Base-by-base conservation (phyloP, 208 protist species). In the Wallacemonas collosoma region DNA sequence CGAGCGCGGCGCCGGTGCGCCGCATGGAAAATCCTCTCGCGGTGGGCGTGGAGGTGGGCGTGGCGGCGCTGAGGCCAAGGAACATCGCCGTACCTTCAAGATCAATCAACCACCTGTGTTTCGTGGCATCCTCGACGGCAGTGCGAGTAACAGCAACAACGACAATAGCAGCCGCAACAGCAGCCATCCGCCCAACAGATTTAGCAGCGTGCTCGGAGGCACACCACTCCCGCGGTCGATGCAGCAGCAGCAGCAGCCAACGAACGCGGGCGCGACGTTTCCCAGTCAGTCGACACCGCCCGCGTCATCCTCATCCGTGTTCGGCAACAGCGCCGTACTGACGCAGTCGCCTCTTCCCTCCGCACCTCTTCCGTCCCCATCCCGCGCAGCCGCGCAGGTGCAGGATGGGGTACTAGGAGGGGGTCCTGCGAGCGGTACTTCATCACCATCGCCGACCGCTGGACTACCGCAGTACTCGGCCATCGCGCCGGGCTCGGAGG, bases 61-160 rank as follows among this genome's bases (percentile, higher is more conserved):
- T 36, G 56, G 56, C 43, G 56, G 56, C 43, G 56, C 7, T 41
- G 56, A 41, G 7, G 56, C 56, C 9, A 15, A n/a, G 17, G 35
- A 9, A 40, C 9, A 9, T 43, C 56, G 72, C 11, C 45, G 75
- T 45, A 56, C 75, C 26, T 71, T 68, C 47, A 75, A 68, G 53
- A 73, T 75, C 69, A 74, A 75, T 5, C 78, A 77, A 54, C 55
- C 66, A 26, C 66, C 66, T 9, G 77, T 83, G 26, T 76, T 83
- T 68, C 44, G 47, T 5, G 75, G 75, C 26, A 79, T 83, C 47
- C 48, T 79, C 41, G 58, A 71, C 12, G 56, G 62, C 72, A 57
- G 53, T 17, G 9, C 11, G 45, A 50, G 45, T 12, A 6, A 6
- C 45, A 50, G 45, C 45, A 6, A 50, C 45, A 50, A 12, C 45